Evolutionary conservation across 2,329 filamentous ascomycete species (phyloP).

Genomic region (Hawksworthiomyces lignivorus): DNA sequence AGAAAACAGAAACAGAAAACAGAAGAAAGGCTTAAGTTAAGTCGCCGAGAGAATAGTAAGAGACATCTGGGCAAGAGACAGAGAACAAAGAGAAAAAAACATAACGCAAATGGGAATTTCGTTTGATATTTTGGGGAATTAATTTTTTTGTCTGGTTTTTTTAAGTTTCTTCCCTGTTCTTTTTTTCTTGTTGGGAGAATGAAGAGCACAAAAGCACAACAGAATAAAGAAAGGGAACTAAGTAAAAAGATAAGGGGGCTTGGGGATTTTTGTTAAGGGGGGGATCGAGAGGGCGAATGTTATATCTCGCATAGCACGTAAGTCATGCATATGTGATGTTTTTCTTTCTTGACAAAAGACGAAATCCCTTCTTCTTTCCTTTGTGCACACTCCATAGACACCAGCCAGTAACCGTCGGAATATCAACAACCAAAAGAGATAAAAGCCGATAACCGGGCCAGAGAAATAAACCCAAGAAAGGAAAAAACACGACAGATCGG

Average conservation of each 20-base stretch:
- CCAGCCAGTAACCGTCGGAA: constrained; percentile 42
- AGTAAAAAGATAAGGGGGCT: constrained; percentile 7
- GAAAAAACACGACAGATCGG: constrained; percentile 10
- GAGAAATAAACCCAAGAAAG: constrained; percentile 23
- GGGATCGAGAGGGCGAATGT: constrained; percentile 6
- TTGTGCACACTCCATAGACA: constrained; percentile 58
- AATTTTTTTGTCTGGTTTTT: constrained; percentile 4
- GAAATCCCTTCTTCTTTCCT: constrained; percentile 35
- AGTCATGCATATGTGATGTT: constrained; percentile 7
- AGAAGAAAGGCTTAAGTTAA: too few relatives aligned
- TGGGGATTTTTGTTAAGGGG: constrained; percentile 1
- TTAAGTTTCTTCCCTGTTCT: not conserved
- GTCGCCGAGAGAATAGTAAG: too few relatives aligned
- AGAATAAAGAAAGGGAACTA: constrained; percentile 6
- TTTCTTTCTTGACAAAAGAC: constrained; percentile 1
- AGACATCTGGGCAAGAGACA: too few relatives aligned
- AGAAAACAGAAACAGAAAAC: too few relatives aligned
- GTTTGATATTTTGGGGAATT: constrained; percentile 4
- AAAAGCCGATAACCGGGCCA: constrained; percentile 33
- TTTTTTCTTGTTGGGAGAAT: not conserved
- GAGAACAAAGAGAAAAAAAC: not conserved
- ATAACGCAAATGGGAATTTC: not conserved
- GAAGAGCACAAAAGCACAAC: constrained; percentile 2
- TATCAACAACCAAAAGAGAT: constrained; percentile 31
- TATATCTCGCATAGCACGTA: constrained; percentile 11